A percentile compares a stretch with the other conserved stretches of the same genome.
Evolutionary conservation across 257 asterid species (phyloP).

Genomic region (Petunia secreta): DNA sequence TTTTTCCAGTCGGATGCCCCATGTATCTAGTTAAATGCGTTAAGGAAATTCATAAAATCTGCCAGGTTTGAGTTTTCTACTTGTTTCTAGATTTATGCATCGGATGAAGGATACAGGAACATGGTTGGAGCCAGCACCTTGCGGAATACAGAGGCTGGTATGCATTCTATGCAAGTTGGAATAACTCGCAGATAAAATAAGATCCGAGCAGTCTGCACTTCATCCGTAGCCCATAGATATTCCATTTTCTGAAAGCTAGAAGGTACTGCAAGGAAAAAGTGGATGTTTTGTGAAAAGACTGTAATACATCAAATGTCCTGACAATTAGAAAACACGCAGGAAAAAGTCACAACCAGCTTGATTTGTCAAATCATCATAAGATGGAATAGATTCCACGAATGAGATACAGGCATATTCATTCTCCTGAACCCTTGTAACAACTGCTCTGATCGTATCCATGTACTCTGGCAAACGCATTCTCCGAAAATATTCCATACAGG

Average conservation of each 20-base stretch:
- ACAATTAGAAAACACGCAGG: conserved; percentile 21
- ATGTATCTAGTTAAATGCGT: conserved; percentile 58
- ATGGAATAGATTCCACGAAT: conserved; percentile 81
- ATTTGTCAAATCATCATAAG: conserved; percentile 64
- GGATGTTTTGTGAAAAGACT: conserved; percentile 24
- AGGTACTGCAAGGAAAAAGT: conserved; percentile 50
- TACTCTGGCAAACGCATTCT: conserved; percentile 92
- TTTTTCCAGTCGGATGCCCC: conserved; percentile 90
- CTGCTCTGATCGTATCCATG: conserved; percentile 89
- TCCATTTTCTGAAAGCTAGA: conserved; percentile 37
- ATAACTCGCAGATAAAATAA: conserved; percentile 86
- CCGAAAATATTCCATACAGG: conserved; percentile 94
- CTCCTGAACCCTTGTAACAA: conserved; percentile 81
- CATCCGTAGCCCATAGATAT: conserved; percentile 75
- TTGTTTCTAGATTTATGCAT: conserved; percentile 25
- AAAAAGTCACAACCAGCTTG: conserved; percentile 52
- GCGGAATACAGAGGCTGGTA: conserved; percentile 68
- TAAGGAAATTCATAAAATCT: conserved; percentile 40
- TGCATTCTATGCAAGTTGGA: conserved; percentile 71
- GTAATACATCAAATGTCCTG: conserved; percentile 24
- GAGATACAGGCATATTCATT: conserved; percentile 70
- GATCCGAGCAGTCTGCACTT: conserved; percentile 90
- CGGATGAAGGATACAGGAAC: conserved; percentile 83
- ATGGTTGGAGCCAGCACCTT: conserved; percentile 76
- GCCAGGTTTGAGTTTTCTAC: not conserved